Percentiles rank a stretch among this genome's conserved stretches.
Evolutionary conservation across 768 basidiomycete species (phyloP).

Genomic region (Trametes coccinea): DNA sequence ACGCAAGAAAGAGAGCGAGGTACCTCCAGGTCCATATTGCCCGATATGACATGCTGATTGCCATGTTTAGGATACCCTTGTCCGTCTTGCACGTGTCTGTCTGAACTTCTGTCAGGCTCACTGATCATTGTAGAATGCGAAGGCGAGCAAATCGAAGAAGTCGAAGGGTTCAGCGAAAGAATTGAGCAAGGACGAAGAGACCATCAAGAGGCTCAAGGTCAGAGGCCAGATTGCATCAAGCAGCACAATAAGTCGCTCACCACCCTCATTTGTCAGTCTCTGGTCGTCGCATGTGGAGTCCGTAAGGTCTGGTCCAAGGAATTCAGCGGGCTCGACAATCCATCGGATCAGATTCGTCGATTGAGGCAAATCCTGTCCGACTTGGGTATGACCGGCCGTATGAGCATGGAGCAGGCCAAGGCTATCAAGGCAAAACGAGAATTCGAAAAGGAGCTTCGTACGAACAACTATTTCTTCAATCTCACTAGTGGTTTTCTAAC

Average conservation of each 20-base stretch:
- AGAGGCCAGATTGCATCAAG: neutral
- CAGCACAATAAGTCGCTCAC: neutral
- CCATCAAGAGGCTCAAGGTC: slow-evolving; percentile 75
- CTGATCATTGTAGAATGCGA: neutral
- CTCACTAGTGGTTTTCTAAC: neutral
- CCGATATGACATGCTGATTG: no score
- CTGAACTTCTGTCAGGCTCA: no score
- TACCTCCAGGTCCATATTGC: slow-evolving; percentile 12
- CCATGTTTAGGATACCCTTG: no score
- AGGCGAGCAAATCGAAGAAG: slow-evolving; percentile 32
- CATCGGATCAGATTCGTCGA: slow-evolving; percentile 63
- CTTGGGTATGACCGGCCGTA: slow-evolving; percentile 78
- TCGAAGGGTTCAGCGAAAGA: slow-evolving; percentile 31
- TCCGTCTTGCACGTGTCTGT: no score
- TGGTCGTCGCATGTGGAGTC: slow-evolving; percentile 74
- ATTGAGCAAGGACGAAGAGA: slow-evolving; percentile 65
- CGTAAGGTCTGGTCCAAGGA: slow-evolving; percentile 78
- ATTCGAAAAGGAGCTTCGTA: slow-evolving; percentile 76
- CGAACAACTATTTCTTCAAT: slow-evolving; percentile 24
- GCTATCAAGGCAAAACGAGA: slow-evolving; percentile 73
- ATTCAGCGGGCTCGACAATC: slow-evolving; percentile 57
- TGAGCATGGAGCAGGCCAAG: slow-evolving; percentile 81
- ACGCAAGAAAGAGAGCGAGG: slow-evolving; percentile 39
- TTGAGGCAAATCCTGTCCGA: slow-evolving; percentile 65
- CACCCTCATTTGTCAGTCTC: slow-evolving; percentile 43